Conservation (phyloP, 2,329 filamentous ascomycete genomes). For the Monosporascus sp. region DNA sequence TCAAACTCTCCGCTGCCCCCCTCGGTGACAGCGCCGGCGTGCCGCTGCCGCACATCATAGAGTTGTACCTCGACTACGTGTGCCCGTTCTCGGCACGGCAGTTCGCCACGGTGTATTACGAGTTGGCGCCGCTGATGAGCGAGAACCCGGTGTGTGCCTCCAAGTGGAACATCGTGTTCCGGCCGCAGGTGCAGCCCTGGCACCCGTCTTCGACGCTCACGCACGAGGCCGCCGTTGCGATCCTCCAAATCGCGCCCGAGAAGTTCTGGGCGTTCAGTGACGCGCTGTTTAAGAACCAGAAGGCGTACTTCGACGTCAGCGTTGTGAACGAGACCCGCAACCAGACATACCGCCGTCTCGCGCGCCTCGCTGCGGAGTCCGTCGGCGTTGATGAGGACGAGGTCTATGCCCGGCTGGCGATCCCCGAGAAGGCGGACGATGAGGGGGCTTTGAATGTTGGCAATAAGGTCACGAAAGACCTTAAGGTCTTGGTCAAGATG, state of each 20-base stretch:
- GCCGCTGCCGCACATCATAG: slow-evolving; percentile 51
- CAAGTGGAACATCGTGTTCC: slow-evolving; percentile 72
- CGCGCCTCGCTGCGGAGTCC: slow-evolving; percentile 60
- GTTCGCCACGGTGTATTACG: slow-evolving; percentile 69
- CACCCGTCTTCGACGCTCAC: slow-evolving; percentile 78
- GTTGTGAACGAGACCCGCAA: slow-evolving; percentile 84
- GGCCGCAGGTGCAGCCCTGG: slow-evolving; percentile 92
- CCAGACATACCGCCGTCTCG: slow-evolving; percentile 73
- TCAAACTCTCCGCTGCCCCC: slow-evolving; percentile 41
- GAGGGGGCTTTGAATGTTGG: slow-evolving; percentile 71
- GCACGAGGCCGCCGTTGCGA: slow-evolving; percentile 80
- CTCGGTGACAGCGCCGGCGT: slow-evolving; percentile 29
- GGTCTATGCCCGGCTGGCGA: slow-evolving; percentile 63
- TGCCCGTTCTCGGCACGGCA: slow-evolving; percentile 67
- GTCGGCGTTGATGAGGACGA: slow-evolving; percentile 66
- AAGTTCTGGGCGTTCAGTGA: slow-evolving; percentile 78
- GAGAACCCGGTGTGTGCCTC: slow-evolving; percentile 50
- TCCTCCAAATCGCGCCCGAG: slow-evolving; percentile 62
- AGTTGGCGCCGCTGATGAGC: slow-evolving; percentile 60
- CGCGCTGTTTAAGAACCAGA: slow-evolving; percentile 61
- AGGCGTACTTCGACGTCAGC: slow-evolving; percentile 76
- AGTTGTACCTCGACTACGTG: slow-evolving; percentile 80
- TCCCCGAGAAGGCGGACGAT: slow-evolving; percentile 60
- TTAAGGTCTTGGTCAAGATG: slow-evolving; percentile 80
- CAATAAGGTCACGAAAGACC: slow-evolving; percentile 76